Evolutionary conservation across 2,329 filamentous ascomycete species (phyloP).

Genomic region (Monascus ruber): DNA sequence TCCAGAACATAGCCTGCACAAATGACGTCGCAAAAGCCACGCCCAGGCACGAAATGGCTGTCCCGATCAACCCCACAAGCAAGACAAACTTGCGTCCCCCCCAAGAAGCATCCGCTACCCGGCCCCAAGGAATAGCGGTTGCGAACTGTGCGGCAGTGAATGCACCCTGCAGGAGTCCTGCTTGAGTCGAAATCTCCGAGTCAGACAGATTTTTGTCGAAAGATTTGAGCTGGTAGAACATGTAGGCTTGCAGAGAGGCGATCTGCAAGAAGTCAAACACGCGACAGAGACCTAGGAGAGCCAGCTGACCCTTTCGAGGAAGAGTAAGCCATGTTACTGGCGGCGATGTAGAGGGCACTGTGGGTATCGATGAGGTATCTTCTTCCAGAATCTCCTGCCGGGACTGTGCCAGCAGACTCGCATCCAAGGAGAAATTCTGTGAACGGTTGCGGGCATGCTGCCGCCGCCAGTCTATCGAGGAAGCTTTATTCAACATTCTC

Average conservation of each 20-base stretch:
- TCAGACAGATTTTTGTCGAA: slow-evolving; percentile 49
- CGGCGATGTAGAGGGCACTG: slow-evolving; percentile 7
- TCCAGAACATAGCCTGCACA: slow-evolving; percentile 51
- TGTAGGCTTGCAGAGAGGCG: slow-evolving; percentile 47
- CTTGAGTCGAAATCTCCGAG: slow-evolving; percentile 58
- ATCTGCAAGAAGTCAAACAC: slow-evolving; percentile 32
- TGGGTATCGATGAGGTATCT: slow-evolving; percentile 3
- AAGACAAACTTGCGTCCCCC: slow-evolving; percentile 67
- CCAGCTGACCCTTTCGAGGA: slow-evolving; percentile 27
- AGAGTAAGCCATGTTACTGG: slow-evolving; percentile 31
- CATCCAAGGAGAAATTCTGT: neutral
- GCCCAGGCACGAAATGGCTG: slow-evolving; percentile 51
- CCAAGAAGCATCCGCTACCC: slow-evolving; percentile 50
- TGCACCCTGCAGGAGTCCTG: slow-evolving; percentile 62
- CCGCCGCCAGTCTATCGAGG: neutral
- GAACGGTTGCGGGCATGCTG: slow-evolving; percentile 1
- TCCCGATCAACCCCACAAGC: slow-evolving; percentile 62
- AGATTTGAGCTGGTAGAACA: slow-evolving; percentile 75
- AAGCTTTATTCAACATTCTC: neutral
- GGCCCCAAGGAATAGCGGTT: slow-evolving; percentile 72
- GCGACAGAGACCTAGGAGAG: slow-evolving; percentile 25
- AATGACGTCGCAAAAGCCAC: slow-evolving; percentile 60
- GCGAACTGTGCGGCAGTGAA: slow-evolving; percentile 72
- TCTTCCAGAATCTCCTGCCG: slow-evolving; percentile 5
- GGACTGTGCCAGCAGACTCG: slow-evolving; percentile 9